Base-by-base conservation (phyloP, 805 yeast genomes). In the Ogataea degrootiae region DNA sequence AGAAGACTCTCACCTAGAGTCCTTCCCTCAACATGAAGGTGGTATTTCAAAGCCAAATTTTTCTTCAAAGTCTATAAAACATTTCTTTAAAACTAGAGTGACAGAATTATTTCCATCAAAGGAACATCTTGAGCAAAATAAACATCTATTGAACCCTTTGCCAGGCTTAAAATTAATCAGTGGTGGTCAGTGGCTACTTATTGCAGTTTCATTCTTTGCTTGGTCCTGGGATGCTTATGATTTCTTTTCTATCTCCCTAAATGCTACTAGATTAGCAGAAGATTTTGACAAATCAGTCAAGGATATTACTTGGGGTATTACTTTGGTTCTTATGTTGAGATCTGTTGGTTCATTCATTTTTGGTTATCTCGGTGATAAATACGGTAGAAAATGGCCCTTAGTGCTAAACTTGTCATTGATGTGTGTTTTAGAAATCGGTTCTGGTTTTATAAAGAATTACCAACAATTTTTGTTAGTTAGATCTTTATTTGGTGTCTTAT, bases 201-300 rank as follows among this genome's bases (percentile, higher is more conserved):
- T 80, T 56, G 36, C 65, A 17, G 64, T 77, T 39, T 86, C 83
- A 0, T 78, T 79, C 53, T 56, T 66, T 45, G 80, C 78, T 19
- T 82, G 87, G 87, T 71, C 83, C 3, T 77, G 81, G 77, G 87
- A 80, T 65, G 81, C 86, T 3, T 73, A 80, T 58, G 87, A 81
- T 63, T 82, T 77, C 59, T 82, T 82, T 54, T 69, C 78, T 11
- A 79, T 79, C 14, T 76, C 83, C 7, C 63, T 80, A 35, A 78
- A 79, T 56, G 78, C 75, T 7, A 36, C 74, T 0, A 63, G 57
- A 14, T 67, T 82, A 48, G 83, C 86, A 15, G 44, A 58, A 6
- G 68, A 69, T 46, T 71, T 82, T 37, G 70, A 67, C 36, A 68
- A 61, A 19, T 49, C 71, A 16, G 78, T 76, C 40, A 78, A 70